These are phyloP conservation scores for Saitozyma podzolica DNA, from an alignment of 768 basidiomycete species.

Conservation along the genomic window DNA sequence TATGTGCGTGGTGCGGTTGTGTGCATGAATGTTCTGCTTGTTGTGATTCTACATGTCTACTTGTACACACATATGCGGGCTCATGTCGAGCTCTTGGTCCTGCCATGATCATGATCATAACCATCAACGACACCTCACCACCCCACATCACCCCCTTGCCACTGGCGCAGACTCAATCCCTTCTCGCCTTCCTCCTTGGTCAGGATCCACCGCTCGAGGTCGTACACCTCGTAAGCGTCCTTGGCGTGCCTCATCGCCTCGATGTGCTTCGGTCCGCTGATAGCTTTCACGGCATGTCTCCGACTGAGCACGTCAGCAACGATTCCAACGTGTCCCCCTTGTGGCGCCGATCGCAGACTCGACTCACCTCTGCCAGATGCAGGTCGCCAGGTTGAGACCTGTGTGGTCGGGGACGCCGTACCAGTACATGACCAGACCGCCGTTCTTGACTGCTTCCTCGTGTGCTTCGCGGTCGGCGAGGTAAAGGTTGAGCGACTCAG, in stretches of 20 bases:
- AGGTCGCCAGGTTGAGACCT: slow-evolving; percentile 87
- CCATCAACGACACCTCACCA: slow-evolving; percentile 57
- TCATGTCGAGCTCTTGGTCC: too few relatives aligned
- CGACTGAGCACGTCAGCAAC: slow-evolving; percentile 62
- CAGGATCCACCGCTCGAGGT: slow-evolving; percentile 72
- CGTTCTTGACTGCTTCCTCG: slow-evolving; percentile 82
- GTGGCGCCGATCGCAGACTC: background rate
- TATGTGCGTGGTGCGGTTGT: too few relatives aligned
- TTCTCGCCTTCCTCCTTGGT: slow-evolving; percentile 65
- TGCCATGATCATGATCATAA: too few relatives aligned
- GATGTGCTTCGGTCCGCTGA: slow-evolving; percentile 74
- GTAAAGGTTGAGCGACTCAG: slow-evolving; percentile 59
- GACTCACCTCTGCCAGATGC: slow-evolving; percentile 68
- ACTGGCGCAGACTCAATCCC: slow-evolving; percentile 63
- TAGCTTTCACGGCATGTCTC: slow-evolving; percentile 76
- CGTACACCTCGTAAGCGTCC: slow-evolving; percentile 68
- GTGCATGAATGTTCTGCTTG: too few relatives aligned
- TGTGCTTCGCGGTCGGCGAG: slow-evolving; percentile 84
- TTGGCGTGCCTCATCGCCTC: slow-evolving; percentile 76
- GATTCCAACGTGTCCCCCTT: background rate
- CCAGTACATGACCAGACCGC: slow-evolving; percentile 83
- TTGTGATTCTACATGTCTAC: too few relatives aligned
- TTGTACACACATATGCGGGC: too few relatives aligned
- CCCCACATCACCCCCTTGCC: slow-evolving; percentile 66
- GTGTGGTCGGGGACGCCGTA: slow-evolving; percentile 78